These are phyloP conservation scores for Jatropha curcas DNA, from an alignment of 345 rosid genomes.

Conservation along the genomic window DNA sequence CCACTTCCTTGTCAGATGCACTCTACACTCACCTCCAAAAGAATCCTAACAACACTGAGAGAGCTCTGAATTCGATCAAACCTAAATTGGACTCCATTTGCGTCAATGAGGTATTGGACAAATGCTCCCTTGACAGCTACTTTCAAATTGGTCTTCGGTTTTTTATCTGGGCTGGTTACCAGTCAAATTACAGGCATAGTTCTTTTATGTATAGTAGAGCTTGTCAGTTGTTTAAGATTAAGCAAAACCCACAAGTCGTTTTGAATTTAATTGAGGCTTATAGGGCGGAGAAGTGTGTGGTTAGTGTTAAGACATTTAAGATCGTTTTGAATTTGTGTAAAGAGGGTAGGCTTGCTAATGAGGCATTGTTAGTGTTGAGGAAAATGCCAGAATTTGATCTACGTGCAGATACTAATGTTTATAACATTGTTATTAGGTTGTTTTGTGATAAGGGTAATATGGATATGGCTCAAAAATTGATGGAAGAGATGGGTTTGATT, in stretches of 20 bases:
- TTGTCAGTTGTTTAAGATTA: constrained; percentile 56
- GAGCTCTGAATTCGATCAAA: constrained; percentile 40
- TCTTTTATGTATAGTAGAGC: constrained; percentile 59
- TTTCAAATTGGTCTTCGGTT: constrained; percentile 63
- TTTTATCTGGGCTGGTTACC: constrained; percentile 80
- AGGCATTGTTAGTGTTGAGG: constrained; percentile 67
- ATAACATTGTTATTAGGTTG: constrained; percentile 66
- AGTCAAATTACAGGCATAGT: constrained; percentile 63
- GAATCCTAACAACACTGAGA: constrained; percentile 46
- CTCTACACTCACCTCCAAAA: constrained; percentile 42
- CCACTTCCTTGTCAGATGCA: constrained; percentile 44
- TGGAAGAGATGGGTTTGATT: constrained; percentile 66
- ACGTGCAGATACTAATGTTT: constrained; percentile 47
- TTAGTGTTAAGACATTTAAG: constrained; percentile 58
- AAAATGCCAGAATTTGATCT: constrained; percentile 61
- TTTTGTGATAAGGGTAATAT: constrained; percentile 65
- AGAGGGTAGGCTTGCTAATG: constrained; percentile 59
- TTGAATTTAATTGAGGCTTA: constrained; percentile 58
- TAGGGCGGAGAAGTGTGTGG: constrained; percentile 44
- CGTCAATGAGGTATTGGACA: constrained; percentile 54
- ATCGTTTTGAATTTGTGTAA: constrained; percentile 65
- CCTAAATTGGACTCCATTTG: constrained; percentile 49
- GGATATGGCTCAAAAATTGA: constrained; percentile 51
- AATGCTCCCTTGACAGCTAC: constrained; percentile 42
- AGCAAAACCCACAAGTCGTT: constrained; percentile 46